Evolutionary conservation across 768 basidiomycete genomes (phyloP).

Genomic region (Crassisporium funariophilum): DNA sequence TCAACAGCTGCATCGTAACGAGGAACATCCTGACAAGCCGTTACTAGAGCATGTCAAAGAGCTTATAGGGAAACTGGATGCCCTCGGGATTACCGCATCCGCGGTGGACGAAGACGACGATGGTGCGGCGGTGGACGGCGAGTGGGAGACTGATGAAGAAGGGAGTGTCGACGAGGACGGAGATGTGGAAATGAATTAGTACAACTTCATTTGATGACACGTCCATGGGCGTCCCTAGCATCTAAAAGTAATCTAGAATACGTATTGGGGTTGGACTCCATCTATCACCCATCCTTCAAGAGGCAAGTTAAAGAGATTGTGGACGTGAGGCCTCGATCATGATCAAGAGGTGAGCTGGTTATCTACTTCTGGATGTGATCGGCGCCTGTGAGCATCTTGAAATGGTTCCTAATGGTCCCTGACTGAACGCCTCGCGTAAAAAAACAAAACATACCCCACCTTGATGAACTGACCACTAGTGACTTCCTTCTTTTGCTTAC

Average conservation of each 20-base stretch:
- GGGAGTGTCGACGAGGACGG: constrained; percentile 57
- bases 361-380: not conserved
- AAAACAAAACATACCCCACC: too few species aligned
- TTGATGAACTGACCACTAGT: not conserved
- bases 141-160: constrained; percentile 65
- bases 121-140: constrained; percentile 59
- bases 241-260: constrained; percentile 35
- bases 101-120: constrained; percentile 58
- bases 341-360: constrained; percentile 11
- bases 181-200: constrained; percentile 60
- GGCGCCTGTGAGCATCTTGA: too few species aligned
- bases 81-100: constrained; percentile 64
- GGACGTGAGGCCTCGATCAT: constrained; percentile 9
- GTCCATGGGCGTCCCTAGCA: too few species aligned
- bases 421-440: constrained; percentile 3
- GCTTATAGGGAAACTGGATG: constrained; percentile 67
- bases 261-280: constrained; percentile 9
- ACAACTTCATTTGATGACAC: not conserved
- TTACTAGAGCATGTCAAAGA: constrained; percentile 77
- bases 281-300: too few species aligned
- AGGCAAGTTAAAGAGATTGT: constrained; percentile 6
- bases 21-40: constrained; percentile 76
- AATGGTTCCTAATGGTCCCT: too few species aligned
- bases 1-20: constrained; percentile 64
- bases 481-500: not conserved